phyloP scores from a whole-genome alignment of 768 basidiomycete species.

The Suillus subluteus region DNA sequence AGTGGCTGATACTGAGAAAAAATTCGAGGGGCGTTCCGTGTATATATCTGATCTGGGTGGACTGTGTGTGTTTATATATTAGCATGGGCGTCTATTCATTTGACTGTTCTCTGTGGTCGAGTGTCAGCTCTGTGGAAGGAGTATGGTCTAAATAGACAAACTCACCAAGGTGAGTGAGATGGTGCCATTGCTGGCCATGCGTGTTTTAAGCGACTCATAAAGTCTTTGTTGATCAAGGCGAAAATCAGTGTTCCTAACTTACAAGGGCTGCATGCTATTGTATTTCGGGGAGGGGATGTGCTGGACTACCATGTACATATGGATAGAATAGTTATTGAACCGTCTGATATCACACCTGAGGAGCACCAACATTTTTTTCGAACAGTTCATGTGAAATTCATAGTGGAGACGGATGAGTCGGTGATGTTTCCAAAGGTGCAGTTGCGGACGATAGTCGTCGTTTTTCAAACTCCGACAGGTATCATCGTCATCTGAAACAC shows the following conservation, averaged over 20 bases:
- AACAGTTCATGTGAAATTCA: neutral
- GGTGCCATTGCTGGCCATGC: conserved; percentile 77
- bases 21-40: conserved; percentile 98
- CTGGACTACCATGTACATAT: neutral
- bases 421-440: neutral
- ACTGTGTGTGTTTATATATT: conserved; percentile 88
- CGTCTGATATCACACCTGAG: neutral
- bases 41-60: conserved; percentile 90
- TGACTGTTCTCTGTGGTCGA: conserved; percentile 62
- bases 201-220: neutral
- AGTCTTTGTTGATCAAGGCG: neutral
- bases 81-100: conserved; percentile 97
- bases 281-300: neutral
- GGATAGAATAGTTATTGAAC: neutral
- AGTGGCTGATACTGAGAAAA: conserved; percentile 57
- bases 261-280: neutral
- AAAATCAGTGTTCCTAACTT: neutral
- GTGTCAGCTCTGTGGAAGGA: conserved; percentile 11
- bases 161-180: conserved; percentile 85
- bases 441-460: neutral
- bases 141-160: neutral
- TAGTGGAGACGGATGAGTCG: neutral
- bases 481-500: too few relatives aligned
- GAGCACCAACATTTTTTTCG: neutral
- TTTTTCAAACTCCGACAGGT: neutral